Evolutionary conservation across 2,329 filamentous ascomycete species (phyloP), one percentile per base, ranked within the genome.

Genomic region (Cadophora sp.): DNA sequence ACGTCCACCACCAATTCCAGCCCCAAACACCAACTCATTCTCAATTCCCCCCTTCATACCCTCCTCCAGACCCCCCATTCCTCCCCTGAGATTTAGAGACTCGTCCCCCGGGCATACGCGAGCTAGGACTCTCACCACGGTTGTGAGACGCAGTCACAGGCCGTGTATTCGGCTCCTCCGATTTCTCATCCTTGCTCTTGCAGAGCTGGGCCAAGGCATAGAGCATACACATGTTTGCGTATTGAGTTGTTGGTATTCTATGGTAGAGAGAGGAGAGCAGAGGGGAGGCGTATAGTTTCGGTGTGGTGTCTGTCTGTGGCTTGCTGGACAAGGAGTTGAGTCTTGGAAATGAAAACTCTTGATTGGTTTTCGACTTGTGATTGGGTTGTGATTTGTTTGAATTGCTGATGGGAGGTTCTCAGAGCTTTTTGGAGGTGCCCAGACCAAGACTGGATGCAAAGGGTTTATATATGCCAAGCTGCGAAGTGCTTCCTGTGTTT

Each of bases 1-100:
- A 39, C 8, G 5, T 39, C 11, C 36, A 39, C 36, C 36, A 2
- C 11, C 36, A 2, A 4, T 48, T 13, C 45, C n/a, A 20, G 7
- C 9, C n/a, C 9, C n/a, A 48, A 20, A 3, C 45, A 20, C 7
- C 9, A 11, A 14, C 20, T 2, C 1, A 1, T 9, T 18, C 11
- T 43, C 36, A 58, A 41, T 58, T 43, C 11, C 55, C 24, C n/a
- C 55, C 55, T n/a, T 43, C 33, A 41, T 58, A 24, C n/a, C 55
- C 55, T 58, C 20, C 53, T 16, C 18, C 55, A 41, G 20, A 16
- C 33, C 33, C 5, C 24, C 55, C 55, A 58, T 43, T 43, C 20
- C 33, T 9, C 5, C 33, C 20, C 20, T 24, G n/a, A 7, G 30
- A 39, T 27, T 41, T 58, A 6, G 36, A 43, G n/a, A 43, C 36